Conservation (phyloP, 441 rosid species). For the Hura crepitans region DNA sequence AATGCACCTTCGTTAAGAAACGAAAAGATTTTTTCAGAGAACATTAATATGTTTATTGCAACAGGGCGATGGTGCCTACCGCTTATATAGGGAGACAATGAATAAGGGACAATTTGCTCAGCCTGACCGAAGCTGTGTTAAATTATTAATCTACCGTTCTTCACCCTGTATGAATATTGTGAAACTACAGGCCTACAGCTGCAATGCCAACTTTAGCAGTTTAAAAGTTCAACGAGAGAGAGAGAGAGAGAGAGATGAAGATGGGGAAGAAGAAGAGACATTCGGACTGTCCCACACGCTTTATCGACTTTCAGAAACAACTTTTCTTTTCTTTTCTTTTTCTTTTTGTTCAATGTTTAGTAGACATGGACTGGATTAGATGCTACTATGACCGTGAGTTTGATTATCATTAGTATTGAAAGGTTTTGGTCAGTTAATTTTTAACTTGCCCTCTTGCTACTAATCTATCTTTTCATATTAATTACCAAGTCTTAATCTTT, state of each 20-base stretch:
- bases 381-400: conserved; percentile 15
- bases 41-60: no score
- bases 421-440: conserved; percentile 9
- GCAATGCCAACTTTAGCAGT: background rate
- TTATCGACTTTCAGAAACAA: conserved; percentile 32
- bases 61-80: no score
- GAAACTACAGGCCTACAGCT: conserved; percentile 3
- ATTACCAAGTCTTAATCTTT: no score
- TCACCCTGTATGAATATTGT: no score
- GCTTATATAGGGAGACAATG: no score
- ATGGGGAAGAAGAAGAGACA: conserved; percentile 36
- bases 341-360: background rate
- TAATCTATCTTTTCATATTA: no score
- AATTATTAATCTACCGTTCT: no score
- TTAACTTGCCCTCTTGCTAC: no score
- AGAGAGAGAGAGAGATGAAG: conserved; percentile 8
- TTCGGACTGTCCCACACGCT: conserved; percentile 65
- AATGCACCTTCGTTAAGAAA: no score
- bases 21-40: no score
- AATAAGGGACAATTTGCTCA: no score
- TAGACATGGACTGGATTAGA: conserved; percentile 3
- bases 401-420: conserved; percentile 3
- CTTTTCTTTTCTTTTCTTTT: background rate
- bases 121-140: no score
- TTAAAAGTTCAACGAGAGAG: background rate